Conservation (phyloP, 495 filamentous ascomycete genomes). For the Aspergillus nidulans region DNA sequence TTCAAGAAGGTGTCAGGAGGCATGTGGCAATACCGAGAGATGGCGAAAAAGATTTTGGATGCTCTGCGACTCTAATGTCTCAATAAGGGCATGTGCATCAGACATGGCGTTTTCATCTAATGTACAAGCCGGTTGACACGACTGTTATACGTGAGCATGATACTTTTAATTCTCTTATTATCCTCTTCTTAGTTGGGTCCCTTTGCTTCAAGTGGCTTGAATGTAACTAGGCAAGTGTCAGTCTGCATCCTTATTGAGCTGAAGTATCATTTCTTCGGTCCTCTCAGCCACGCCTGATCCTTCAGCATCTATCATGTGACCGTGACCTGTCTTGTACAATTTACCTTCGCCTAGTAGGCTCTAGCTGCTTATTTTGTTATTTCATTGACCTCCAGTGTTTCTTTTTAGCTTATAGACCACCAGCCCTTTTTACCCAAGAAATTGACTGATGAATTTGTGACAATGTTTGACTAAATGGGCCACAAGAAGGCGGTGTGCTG, state of each 20-base stretch:
- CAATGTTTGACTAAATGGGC: too few species aligned
- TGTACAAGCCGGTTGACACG: constrained; percentile 18
- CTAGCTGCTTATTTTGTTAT: background rate
- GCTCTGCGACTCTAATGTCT: constrained; percentile 68
- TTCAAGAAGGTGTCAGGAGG: constrained; percentile 96
- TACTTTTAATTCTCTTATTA: constrained; percentile 14
- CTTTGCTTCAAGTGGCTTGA: constrained; percentile 17
- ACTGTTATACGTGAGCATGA: constrained; percentile 33
- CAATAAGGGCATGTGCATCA: constrained; percentile 8
- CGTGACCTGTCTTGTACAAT: constrained; percentile 3
- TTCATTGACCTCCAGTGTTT: background rate
- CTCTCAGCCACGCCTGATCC: constrained; percentile 14
- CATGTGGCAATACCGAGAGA: constrained; percentile 97
- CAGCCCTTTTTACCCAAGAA: background rate
- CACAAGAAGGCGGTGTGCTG: background rate
- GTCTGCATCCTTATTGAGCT: constrained; percentile 23
- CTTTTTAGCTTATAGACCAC: background rate
- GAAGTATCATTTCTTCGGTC: constrained; percentile 10
- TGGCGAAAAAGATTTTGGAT: constrained; percentile 91
- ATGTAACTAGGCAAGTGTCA: constrained; percentile 9
- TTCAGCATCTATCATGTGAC: constrained; percentile 9
- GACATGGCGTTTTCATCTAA: background rate
- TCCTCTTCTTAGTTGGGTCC: constrained; percentile 11
- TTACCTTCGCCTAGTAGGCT: background rate
- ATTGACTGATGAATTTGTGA: background rate